phyloP scores from a whole-genome alignment of 768 basidiomycete genomes.

The Boletellus ananiceps region DNA sequence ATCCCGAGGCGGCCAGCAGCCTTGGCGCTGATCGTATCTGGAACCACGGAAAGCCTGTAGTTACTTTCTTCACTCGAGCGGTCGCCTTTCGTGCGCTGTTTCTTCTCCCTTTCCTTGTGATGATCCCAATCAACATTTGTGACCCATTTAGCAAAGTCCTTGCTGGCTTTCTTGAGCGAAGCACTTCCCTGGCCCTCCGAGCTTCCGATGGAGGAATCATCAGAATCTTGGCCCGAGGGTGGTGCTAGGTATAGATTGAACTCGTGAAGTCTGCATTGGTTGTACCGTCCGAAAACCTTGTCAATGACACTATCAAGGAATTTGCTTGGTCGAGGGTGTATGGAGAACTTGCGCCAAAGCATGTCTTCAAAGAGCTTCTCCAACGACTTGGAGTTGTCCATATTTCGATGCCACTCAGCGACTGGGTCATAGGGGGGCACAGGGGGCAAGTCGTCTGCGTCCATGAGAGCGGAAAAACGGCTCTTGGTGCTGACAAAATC shows the following conservation, averaged over 20 bases:
- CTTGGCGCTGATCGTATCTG: conserved; percentile 32
- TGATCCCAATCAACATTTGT: conserved; percentile 34
- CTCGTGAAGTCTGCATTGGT: conserved; percentile 40
- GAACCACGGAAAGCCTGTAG: conserved; percentile 18
- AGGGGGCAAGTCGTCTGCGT: conserved; percentile 16
- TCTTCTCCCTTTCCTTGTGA: conserved; percentile 26
- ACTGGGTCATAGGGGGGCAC: conserved; percentile 20
- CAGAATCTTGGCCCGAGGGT: conserved; percentile 20
- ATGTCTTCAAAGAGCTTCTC: conserved; percentile 59
- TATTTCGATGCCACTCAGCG: conserved; percentile 40
- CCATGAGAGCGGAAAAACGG: conserved; percentile 22
- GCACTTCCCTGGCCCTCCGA: conserved; percentile 24
- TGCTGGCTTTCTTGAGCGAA: conserved; percentile 26
- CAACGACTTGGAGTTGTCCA: conserved; percentile 39
- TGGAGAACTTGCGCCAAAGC: conserved; percentile 47
- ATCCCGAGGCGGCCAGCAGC: conserved; percentile 38
- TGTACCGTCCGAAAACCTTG: conserved; percentile 47
- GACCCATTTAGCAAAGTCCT: conserved; percentile 35
- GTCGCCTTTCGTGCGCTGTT: conserved; percentile 18
- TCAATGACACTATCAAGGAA: conserved; percentile 44
- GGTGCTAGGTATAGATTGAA: conserved; percentile 60
- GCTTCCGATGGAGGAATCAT: conserved; percentile 20
- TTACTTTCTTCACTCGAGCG: conserved; percentile 27
- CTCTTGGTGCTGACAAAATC: conserved; percentile 32
- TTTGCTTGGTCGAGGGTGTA: conserved; percentile 50